Evolutionary conservation across 2,329 filamentous ascomycete genomes (phyloP), one percentile per base, ranked within the genome.

Genomic region (Hymenoscyphus fraxineus): DNA sequence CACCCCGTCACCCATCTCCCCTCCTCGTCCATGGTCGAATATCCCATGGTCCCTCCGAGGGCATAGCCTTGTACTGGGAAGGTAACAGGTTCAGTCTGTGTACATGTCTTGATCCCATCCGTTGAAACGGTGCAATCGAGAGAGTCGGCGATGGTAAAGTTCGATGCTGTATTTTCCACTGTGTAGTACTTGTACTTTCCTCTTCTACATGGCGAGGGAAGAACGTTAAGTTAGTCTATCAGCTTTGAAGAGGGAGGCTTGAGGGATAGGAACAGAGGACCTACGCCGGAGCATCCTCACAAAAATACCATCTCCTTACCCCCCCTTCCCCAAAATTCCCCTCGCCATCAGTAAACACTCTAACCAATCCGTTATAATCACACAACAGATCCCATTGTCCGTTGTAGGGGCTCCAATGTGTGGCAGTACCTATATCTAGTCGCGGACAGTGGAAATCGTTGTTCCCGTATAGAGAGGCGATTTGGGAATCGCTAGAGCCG

Each of bases 181-280:
- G 58, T 59, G 19, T 41, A 40, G 58, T 59, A 59, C 15, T 32
- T 41, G 22, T 59, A 59, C 32, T 59, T 59, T 2, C 38, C 35
- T 6, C 1, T 10, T 31, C 58, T 59, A 13, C 12, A 27, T 38
- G 22, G 32, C 3, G 16, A n/a, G 22, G 38, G 39, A 10, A 22
- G n/a, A n/a, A 22, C 15, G 6, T 38, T 10, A 35, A 15, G 6
- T 38, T 10, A 35, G 31, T 38, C 1, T 1, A 5, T 4, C 9
- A 22, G 9, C 6, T 22, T 5, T 13, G n/a, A 27, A 6, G 44
- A 27, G n/a, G n/a, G 44, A 9, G 19, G 9, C 3, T 4, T 6
- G n/a, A 12, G n/a, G 44, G n/a, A 7, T 10, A 27, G 35, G 16
- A 19, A 58, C 13, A 6, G 16, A 9, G 5, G n/a, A 27, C 35